Base-by-base conservation (phyloP, 1,284 basidiomycete genomes). In the Entoloma clypeatum region DNA sequence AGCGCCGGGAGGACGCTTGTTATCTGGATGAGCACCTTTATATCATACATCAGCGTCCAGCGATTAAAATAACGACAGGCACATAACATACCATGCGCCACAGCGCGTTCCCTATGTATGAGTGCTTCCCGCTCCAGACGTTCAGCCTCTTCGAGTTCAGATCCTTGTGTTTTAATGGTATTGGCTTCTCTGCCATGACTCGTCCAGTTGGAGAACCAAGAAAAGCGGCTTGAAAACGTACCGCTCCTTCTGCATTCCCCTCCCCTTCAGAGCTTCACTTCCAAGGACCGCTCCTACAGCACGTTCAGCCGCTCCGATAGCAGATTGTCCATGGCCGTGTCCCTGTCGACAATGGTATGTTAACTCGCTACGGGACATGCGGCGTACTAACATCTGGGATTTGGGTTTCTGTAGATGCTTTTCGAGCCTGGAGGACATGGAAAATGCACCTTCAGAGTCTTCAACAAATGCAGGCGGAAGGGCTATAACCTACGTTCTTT, bases 71-170 rank as follows among this genome's bases (percentile, higher is more conserved):
- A n/a, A 22, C 35, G 14, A 23, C 5, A 21, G 21, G 14, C 9
- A 17, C 7, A 16, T 7, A 13, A 57, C 60, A 52, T 35, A 68
- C 74, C 74, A 49, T 75, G 70, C 6, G 64, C 74, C 18, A 77
- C 73, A 4, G 75, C 75, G 4, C 74, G 67, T 48, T 77, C 71
- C 16, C 75, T 68, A 25, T 68, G 66, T 54, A 67, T 53, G 29
- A 64, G 34, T 7, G 75, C 75, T 53, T 75, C 73, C 1, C 58
- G 59, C 58, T 78, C 75, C 8, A 77, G 62, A 14, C 71, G 65
- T 54, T 78, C 74, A 17, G 75, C 75, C 53, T 75, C 72, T n/a
- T 64, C 61, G 14, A 78, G 58, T 50, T 77, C 76, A 4, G 59
- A 51, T 23, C 68, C 65, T 57, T 77, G 75, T 11, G 63, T 49